These are phyloP conservation scores for Fusarium sp. DNA, from an alignment of 2,329 filamentous ascomycete genomes.

Conservation along the genomic window DNA sequence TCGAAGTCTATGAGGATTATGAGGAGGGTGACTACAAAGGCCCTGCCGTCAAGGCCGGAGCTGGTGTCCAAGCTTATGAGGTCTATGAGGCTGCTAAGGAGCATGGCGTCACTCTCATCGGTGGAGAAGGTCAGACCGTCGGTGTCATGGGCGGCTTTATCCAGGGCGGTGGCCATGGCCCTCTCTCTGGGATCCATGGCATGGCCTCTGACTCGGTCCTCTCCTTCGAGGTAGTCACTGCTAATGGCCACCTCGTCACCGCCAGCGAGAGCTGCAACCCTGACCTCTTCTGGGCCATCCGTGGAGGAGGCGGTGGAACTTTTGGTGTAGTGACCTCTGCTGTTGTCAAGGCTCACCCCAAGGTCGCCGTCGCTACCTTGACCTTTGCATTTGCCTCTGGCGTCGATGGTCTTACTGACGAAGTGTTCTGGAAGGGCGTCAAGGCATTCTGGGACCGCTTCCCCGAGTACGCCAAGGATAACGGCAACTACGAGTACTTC, in stretches of 20 bases:
- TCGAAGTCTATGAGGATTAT: constrained; percentile 56
- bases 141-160: constrained; percentile 71
- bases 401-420: constrained; percentile 32
- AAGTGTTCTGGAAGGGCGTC: constrained; percentile 47
- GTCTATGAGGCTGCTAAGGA: constrained; percentile 58
- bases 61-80: constrained; percentile 64
- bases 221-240: constrained; percentile 65
- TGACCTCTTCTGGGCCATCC: constrained; percentile 72
- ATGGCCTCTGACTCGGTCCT: constrained; percentile 70
- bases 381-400: constrained; percentile 43
- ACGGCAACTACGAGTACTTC: constrained; percentile 45
- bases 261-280: constrained; percentile 56
- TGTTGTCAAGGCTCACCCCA: constrained; percentile 50
- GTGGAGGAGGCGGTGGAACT: constrained; percentile 65
- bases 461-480: constrained; percentile 38
- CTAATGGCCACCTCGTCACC: constrained; percentile 58
- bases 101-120: constrained; percentile 61
- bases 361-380: constrained; percentile 47
- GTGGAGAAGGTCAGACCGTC: constrained; percentile 66
- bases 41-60: constrained; percentile 62
- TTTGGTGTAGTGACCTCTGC: constrained; percentile 59
- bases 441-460: constrained; percentile 40
- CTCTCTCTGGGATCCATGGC: constrained; percentile 64
- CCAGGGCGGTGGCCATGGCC: constrained; percentile 69
- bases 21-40: constrained; percentile 58